Base-by-base conservation (phyloP, 345 rosid genomes). In the Iberis pinnata region DNA sequence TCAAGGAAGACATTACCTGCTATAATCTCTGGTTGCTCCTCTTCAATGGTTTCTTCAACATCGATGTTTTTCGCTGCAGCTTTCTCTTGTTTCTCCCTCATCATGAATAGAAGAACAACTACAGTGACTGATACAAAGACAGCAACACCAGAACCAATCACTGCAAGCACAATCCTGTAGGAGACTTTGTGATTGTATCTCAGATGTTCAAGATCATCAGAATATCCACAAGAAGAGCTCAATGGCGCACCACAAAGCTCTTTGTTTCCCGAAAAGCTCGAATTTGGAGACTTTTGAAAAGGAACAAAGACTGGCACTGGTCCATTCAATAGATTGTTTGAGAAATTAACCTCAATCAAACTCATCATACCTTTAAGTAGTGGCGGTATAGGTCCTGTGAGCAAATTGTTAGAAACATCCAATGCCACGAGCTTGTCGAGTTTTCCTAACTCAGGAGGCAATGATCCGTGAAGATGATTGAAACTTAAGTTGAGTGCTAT, bases 51-150 rank as follows among this genome's bases (percentile, higher is more conserved):
- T 33, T 87, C 95, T 31, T 36, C 77, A 51, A 65, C 58, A 12
- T 68, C 88, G 2, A 66, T 60, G 20, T 70, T 58, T 67, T 81
- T 81, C 43, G 84, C 78, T 0, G 61, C 70, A 2, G 65, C 86
- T 70, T 81, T 87, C 71, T 92, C 98, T 73, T 92, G 96, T 37
- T 77, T 87, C 69, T 92, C 98, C 77, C 98, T 76, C 81, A 84
- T 73, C 96, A 92, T 84, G 65, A 84, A 87, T 58, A 92, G 80
- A 35, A 88, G 62, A 70, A 92, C 95, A 61, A 92, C 89, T 20
- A 84, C 49, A 29, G 89, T 81, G 60, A 92, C 95, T 0, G 96
- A 81, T 43, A 75, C 65, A 64, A 92, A 92, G 20, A 92, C 96
- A 1, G 96, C 83, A 61, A 88, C 65, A 49, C 96, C 95, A 9